phyloP scores from a whole-genome alignment of 495 filamentous ascomycete genomes.

The Symbiotaphrina buchneri region DNA sequence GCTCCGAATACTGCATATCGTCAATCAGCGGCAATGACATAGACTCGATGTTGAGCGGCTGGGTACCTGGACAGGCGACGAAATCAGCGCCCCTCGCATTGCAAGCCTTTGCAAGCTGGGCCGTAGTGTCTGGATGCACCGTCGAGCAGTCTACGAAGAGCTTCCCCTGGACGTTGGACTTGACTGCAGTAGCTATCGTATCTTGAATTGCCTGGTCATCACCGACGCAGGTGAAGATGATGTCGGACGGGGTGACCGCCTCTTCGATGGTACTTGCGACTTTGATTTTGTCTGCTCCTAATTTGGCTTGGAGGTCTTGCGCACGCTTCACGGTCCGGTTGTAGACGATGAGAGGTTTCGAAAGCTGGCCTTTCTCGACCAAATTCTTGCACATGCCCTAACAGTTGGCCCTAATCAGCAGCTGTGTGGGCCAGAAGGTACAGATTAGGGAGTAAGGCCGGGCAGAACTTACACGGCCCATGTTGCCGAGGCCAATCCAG shows the following conservation, averaged over 20 bases:
- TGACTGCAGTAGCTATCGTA: constrained; percentile 23
- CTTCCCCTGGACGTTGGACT: constrained; percentile 33
- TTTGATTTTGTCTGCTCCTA: constrained; percentile 24
- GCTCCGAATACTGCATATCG: constrained; percentile 44
- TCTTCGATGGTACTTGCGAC: constrained; percentile 37
- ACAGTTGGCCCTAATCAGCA: too few relatives aligned
- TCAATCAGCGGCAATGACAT: neutral
- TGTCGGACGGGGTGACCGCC: constrained; percentile 42
- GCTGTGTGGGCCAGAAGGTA: too few relatives aligned
- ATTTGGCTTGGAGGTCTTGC: constrained; percentile 13
- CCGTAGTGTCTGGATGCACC: constrained; percentile 64
- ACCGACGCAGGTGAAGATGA: constrained; percentile 68
- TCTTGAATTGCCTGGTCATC: constrained; percentile 49
- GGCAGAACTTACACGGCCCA: too few relatives aligned
- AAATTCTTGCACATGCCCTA: constrained; percentile 79
- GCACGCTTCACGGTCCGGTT: constrained; percentile 34
- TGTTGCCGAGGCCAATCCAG: too few relatives aligned
- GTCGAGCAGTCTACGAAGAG: constrained; percentile 75
- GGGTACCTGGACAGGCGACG: constrained; percentile 41
- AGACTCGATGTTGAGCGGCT: neutral
- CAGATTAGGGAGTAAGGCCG: too few relatives aligned
- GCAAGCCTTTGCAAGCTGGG: constrained; percentile 30
- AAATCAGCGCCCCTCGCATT: constrained; percentile 39
- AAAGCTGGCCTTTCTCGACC: constrained; percentile 48
- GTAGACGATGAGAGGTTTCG: constrained; percentile 47